Evolutionary conservation across 768 basidiomycete genomes (phyloP).

Genomic region (Clitopilus hobsonii): DNA sequence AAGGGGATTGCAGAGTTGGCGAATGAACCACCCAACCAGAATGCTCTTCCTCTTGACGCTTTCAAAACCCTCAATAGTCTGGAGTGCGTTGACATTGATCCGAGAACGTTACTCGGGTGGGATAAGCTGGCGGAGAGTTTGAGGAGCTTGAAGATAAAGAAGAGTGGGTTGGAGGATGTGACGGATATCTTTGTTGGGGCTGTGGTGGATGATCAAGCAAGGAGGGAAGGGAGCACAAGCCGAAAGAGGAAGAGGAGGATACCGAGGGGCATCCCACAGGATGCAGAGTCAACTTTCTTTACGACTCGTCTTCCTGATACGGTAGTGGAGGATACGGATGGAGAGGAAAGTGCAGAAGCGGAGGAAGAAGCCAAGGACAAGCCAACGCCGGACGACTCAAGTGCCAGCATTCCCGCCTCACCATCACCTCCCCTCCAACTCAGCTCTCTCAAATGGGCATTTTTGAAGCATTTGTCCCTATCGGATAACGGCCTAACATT

Average conservation of each 20-base stretch:
- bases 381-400: constrained; percentile 10
- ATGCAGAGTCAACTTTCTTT: constrained; percentile 35
- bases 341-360: constrained; percentile 13
- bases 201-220: constrained; percentile 72
- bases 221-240: constrained; percentile 52
- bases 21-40: constrained; percentile 64
- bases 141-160: constrained; percentile 67
- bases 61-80: constrained; percentile 84
- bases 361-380: constrained; percentile 14
- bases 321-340: constrained; percentile 45
- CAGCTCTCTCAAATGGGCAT: constrained; percentile 65
- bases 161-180: constrained; percentile 80
- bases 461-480: constrained; percentile 70
- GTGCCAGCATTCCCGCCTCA: constrained; percentile 15
- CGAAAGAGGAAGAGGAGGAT: constrained; percentile 42
- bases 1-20: constrained; percentile 66
- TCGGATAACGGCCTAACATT: constrained; percentile 80
- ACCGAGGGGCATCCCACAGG: constrained; percentile 30
- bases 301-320: constrained; percentile 50
- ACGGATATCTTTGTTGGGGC: constrained; percentile 72
- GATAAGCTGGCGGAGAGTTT: constrained; percentile 69
- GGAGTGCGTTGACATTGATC: constrained; percentile 78
- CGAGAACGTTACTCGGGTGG: constrained; percentile 80
- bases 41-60: constrained; percentile 73
- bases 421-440: constrained; percentile 34